Evolutionary conservation across 2,329 filamentous ascomycete species (phyloP).

Genomic region (Claviceps maximensis): DNA sequence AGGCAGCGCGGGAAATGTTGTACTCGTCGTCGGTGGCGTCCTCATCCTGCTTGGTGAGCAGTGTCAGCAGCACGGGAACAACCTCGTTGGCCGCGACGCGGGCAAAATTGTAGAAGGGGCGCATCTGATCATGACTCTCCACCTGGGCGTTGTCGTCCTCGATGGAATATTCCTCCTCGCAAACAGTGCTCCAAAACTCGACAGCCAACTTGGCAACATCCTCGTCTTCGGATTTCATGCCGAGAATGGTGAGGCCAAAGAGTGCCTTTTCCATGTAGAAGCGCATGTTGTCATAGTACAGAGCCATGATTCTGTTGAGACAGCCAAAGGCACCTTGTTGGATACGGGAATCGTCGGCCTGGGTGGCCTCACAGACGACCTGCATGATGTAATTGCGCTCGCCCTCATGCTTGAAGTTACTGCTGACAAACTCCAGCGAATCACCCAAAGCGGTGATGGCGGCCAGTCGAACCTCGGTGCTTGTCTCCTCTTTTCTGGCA

Average conservation of each 20-base stretch:
- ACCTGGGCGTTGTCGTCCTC: conserved; percentile 81
- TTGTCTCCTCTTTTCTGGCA: conserved; percentile 89
- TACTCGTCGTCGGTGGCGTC: conserved; percentile 96
- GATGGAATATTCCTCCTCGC: conserved; percentile 94
- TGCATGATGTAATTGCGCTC: conserved; percentile 99
- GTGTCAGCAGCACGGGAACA: conserved; percentile 74
- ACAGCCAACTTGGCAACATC: conserved; percentile 96
- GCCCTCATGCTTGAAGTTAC: conserved; percentile 98
- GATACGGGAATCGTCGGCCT: conserved; percentile 80
- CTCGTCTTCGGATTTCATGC: conserved; percentile 97
- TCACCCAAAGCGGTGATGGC: conserved; percentile 91
- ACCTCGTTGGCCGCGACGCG: conserved; percentile 88
- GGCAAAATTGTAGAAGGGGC: conserved; percentile 92
- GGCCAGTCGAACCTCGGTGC: conserved; percentile 77
- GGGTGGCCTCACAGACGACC: conserved; percentile 96
- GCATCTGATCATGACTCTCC: conserved; percentile 70
- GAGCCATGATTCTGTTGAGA: conserved; percentile 93
- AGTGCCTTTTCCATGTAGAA: conserved; percentile 99
- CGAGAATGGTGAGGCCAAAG: conserved; percentile 91
- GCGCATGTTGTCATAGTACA: conserved; percentile 99
- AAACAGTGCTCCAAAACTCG: conserved; percentile 99
- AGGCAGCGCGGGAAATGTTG: conserved; percentile 87
- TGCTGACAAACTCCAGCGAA: conserved; percentile 92
- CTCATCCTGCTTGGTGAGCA: conserved; percentile 95
- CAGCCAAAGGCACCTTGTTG: conserved; percentile 95